These are phyloP conservation scores for Rhodocollybia butyracea DNA, from an alignment of 768 basidiomycete genomes.

Conservation along the genomic window DNA sequence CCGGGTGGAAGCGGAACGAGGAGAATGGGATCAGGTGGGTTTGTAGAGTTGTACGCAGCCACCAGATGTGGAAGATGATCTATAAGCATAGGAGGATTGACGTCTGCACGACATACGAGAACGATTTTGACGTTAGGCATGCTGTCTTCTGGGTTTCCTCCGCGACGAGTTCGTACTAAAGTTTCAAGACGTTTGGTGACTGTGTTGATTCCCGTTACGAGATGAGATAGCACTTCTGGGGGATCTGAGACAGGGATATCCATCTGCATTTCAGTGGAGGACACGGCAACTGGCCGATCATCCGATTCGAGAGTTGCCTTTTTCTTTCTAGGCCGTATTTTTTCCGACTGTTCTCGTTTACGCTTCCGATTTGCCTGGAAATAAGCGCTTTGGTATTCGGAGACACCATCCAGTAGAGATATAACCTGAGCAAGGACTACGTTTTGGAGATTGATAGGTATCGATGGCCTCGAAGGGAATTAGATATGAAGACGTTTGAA, in stretches of 20 bases:
- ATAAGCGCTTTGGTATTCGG: constrained; percentile 37
- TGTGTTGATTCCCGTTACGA: constrained; percentile 72
- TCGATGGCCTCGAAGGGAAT: constrained; percentile 48
- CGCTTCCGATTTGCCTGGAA: constrained; percentile 33
- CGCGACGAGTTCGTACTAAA: constrained; percentile 31
- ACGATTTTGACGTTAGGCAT: constrained; percentile 37
- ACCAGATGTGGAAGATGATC: constrained; percentile 76
- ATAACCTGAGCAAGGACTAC: constrained; percentile 48
- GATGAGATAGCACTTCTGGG: constrained; percentile 44
- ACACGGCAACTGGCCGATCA: background rate
- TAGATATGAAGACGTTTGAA: constrained; percentile 10
- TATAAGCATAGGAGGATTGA: constrained; percentile 69
- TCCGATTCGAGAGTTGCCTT: constrained; percentile 8
- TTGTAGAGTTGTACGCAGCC: constrained; percentile 66
- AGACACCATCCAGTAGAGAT: constrained; percentile 46
- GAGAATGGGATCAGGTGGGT: constrained; percentile 36
- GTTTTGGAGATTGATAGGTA: constrained; percentile 64
- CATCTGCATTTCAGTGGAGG: background rate
- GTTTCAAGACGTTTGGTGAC: constrained; percentile 72
- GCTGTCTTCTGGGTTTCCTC: constrained; percentile 2
- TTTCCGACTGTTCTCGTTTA: constrained; percentile 26
- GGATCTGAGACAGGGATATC: constrained; percentile 6
- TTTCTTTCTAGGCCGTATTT: constrained; percentile 15
- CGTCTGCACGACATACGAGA: constrained; percentile 71
- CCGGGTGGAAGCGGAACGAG: constrained; percentile 66